These are phyloP conservation scores for Populus deltoides DNA, from an alignment of 345 rosid species.

Conservation along the genomic window DNA sequence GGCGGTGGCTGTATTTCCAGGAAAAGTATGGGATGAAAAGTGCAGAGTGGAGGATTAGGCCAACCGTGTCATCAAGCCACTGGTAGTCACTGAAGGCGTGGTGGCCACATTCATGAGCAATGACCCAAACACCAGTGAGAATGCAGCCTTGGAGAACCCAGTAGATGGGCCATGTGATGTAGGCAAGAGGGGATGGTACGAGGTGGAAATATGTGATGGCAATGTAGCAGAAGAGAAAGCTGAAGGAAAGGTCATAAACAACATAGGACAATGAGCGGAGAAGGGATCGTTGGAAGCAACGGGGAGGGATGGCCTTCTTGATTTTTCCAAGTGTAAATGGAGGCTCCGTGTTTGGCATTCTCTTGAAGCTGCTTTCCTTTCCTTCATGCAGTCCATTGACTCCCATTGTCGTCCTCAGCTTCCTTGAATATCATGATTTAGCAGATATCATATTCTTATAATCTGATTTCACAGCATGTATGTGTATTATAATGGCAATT, in stretches of 20 bases:
- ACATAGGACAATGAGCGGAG: conserved; percentile 70
- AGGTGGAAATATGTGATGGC: conserved; percentile 55
- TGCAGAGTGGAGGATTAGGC: conserved; percentile 72
- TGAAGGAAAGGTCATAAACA: conserved; percentile 52
- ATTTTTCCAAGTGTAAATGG: conserved; percentile 66
- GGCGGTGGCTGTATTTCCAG: conserved; percentile 90
- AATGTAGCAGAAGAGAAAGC: conserved; percentile 47
- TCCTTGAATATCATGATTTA: neutral
- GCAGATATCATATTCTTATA: no score
- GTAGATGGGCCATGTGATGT: conserved; percentile 74
- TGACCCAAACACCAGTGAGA: conserved; percentile 78
- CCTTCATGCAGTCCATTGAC: conserved; percentile 74
- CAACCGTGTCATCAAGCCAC: conserved; percentile 81
- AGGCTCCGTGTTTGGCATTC: conserved; percentile 64
- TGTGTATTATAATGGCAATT: no score
- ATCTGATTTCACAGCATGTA: no score
- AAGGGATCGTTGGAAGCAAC: conserved; percentile 82
- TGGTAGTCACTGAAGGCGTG: conserved; percentile 92
- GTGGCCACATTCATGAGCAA: conserved; percentile 96
- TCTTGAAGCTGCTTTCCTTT: conserved; percentile 22
- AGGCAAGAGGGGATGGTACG: conserved; percentile 56
- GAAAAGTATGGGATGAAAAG: conserved; percentile 95
- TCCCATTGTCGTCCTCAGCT: conserved; percentile 46
- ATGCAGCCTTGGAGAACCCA: conserved; percentile 79
- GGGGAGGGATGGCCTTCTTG: conserved; percentile 85